Evolutionary conservation across 169 alveolate species (phyloP), one percentile per base, ranked within the genome.

Genomic region (Eimeria sp.): DNA sequence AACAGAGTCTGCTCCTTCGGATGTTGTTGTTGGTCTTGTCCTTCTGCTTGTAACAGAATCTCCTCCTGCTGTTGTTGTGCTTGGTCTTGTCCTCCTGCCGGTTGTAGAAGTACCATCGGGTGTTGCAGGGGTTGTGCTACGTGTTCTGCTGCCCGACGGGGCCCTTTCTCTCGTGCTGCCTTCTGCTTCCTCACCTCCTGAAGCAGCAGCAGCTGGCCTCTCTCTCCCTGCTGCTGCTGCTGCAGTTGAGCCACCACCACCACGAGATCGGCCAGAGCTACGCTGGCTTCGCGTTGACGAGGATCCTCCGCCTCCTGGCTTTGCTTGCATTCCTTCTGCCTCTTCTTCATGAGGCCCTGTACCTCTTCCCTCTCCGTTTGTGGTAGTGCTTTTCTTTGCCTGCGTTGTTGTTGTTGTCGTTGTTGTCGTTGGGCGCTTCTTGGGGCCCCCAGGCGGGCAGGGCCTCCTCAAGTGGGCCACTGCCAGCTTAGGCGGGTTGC

Each of bases 401-500:
- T 87, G 52, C 27, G 46, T 49, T 80, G 68, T 46, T 62, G 82
- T 37, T 71, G 85, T 56, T 23, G 60, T 89, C 20, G 72, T 89
- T 30, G 56, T 89, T 10, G 64, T 88, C 23, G 72, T 66, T 89
- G 68, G 77, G 72, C 95, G 72, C n/a, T 43, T 40, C 27, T 54
- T 89, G 33, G 58, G 58, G 40, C 91, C 78, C 14, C 91, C 91
- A 4, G 91, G 91, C 25, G 91, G 77, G 77, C 91, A 85, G 11
- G 91, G 95, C 23, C 89, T 23, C 76, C 82, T 89, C 27, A 89
- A 56, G 62, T 89, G 95, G 62, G 95, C 85, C 25, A 89, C 95
- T 27, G 95, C 95, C n/a, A 89, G 89, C 52, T 89, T 89, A 20
- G 95, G 95, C 14, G 89, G 89, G 46, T 72, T 52, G 40, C 95